Evolutionary conservation across 1,284 basidiomycete species (phyloP).

Genomic region (Tranzscheliella williamsii): DNA sequence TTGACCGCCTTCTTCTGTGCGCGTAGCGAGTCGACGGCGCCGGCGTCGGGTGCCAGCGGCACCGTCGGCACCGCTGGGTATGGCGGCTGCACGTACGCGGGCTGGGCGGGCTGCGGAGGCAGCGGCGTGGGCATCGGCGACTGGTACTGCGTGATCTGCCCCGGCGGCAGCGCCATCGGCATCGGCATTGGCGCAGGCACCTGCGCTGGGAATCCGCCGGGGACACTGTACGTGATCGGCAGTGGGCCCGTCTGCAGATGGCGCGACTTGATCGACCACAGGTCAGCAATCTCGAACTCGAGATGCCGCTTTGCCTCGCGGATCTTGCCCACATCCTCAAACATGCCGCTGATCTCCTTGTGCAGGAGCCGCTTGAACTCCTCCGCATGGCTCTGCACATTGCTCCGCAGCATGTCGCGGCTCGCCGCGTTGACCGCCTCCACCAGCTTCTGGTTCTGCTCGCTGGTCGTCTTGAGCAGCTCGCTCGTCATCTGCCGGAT

Average conservation of each 20-base stretch:
- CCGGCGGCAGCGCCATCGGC: constrained; percentile 7
- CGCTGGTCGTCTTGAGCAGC: constrained; percentile 32
- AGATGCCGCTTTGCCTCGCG: constrained; percentile 45
- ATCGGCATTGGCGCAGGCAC: not conserved
- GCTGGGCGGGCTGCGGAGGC: too few relatives aligned
- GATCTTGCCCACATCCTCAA: constrained; percentile 56
- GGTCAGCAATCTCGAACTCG: constrained; percentile 50
- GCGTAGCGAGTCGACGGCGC: constrained; percentile 1
- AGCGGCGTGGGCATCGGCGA: constrained; percentile 5
- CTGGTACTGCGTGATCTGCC: not conserved
- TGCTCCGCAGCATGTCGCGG: constrained; percentile 45
- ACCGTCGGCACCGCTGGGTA: too few relatives aligned
- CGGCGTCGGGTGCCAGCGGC: not conserved
- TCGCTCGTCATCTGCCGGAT: constrained; percentile 39
- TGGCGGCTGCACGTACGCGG: too few relatives aligned
- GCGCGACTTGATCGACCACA: constrained; percentile 45
- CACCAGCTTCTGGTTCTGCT: constrained; percentile 46
- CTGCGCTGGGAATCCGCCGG: constrained; percentile 13
- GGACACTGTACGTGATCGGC: constrained; percentile 11
- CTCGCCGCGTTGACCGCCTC: constrained; percentile 42
- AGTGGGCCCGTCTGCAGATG: constrained; percentile 9
- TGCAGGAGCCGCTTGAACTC: constrained; percentile 45
- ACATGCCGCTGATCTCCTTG: constrained; percentile 46
- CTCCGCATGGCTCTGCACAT: constrained; percentile 46
- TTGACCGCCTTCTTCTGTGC: constrained; percentile 30